Percentiles rank a stretch among this genome's conserved stretches.
Conservation (phyloP, 805 yeast genomes). For the Metahyphopichia silvanorum region DNA sequence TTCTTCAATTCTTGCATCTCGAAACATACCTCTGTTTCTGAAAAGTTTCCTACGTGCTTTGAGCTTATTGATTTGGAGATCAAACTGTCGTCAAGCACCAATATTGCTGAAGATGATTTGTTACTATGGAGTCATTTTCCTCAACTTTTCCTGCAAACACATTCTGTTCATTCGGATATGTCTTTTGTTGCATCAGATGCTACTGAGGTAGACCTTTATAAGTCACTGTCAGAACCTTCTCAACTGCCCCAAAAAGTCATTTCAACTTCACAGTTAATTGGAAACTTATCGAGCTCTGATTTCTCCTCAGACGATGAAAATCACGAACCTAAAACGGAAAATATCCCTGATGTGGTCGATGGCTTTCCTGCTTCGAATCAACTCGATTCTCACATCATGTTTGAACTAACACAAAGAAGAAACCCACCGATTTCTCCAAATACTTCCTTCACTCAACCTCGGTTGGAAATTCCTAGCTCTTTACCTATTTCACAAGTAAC, state of each 20-base stretch:
- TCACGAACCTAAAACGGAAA: neutral
- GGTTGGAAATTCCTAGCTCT: neutral
- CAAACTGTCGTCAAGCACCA: no score
- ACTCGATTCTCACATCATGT: constrained; percentile 8
- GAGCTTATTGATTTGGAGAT: constrained; percentile 14
- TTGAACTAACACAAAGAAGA: constrained; percentile 16
- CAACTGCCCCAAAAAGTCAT: no score
- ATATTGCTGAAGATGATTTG: no score
- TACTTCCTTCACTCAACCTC: neutral
- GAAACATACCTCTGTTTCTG: neutral
- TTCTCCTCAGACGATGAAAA: neutral
- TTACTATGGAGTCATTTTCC: constrained; percentile 16
- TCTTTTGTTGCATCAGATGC: neutral
- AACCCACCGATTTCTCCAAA: constrained; percentile 1
- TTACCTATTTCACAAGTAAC: constrained; percentile 6
- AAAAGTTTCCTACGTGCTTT: constrained; percentile 24
- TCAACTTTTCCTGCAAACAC: constrained; percentile 10
- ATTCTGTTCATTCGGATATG: neutral
- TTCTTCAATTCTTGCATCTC: constrained; percentile 1
- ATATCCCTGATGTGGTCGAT: neutral
- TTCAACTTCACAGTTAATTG: no score
- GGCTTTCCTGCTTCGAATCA: neutral
- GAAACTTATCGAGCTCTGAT: neutral
- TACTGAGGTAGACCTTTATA: neutral
- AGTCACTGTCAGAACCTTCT: neutral